Evolutionary conservation across 2,329 filamentous ascomycete genomes (phyloP).

Genomic region (Nemania sp.): DNA sequence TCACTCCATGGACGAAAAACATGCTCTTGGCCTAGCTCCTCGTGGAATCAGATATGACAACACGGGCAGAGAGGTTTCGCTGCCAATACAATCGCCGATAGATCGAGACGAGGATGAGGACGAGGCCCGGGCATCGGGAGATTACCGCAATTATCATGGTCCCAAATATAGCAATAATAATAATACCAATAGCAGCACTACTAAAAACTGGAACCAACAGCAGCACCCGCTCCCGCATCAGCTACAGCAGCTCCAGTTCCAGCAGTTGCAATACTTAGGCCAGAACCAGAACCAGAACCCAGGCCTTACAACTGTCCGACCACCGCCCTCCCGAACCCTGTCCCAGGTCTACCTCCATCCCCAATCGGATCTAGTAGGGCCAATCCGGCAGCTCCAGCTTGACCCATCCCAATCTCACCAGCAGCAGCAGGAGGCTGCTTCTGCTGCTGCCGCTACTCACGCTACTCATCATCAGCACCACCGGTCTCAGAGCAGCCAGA

Average conservation of each 20-base stretch:
- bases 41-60: constrained; percentile 17
- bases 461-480: not conserved
- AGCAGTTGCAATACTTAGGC: not conserved
- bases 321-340: constrained; percentile 24
- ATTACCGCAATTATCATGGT: not conserved
- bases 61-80: constrained; percentile 5
- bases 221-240: not conserved
- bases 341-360: constrained; percentile 24
- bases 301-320: constrained; percentile 14
- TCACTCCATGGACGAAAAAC: constrained; percentile 30
- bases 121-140: not conserved
- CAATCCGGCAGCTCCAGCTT: constrained; percentile 27
- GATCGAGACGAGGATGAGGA: no score
- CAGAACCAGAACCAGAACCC: constrained; percentile 3
- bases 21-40: constrained; percentile 24
- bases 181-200: not conserved
- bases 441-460: no score
- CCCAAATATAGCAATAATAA: not conserved
- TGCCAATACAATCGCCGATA: not conserved
- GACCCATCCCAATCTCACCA: constrained; percentile 36
- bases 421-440: not conserved
- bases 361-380: constrained; percentile 34
- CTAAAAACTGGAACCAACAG: constrained; percentile 12
- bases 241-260: not conserved
- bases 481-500: not conserved